Evolutionary conservation across 2,329 filamentous ascomycete genomes (phyloP), one percentile per base, ranked within the genome.

Genomic region (Diaporthe sp.): DNA sequence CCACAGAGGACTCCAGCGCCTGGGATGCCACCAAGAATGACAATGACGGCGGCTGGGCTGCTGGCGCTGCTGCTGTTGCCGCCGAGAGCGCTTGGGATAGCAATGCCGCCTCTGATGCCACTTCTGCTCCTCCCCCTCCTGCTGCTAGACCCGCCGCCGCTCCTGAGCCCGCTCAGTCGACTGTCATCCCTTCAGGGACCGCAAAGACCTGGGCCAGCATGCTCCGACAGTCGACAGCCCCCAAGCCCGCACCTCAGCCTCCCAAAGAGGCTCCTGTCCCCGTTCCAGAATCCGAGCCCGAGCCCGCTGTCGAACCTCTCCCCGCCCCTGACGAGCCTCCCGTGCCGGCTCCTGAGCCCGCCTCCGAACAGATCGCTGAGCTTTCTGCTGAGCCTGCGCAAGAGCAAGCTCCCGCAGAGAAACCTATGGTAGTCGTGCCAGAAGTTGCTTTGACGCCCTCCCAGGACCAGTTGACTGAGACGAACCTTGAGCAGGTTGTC

Each of bases 401-500:
- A 53, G 81, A 82, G 74, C 78, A 81, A 60, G 76, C 80, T 39
- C 75, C 79, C 74, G 76, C 84, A 77, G 79, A 82, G 60, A 81
- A 85, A 6, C 83, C 85, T 42, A 81, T 83, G 73, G 83, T 86
- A 57, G 85, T 87, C 75, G 88, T 88, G 76, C 85, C 88, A 72
- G 90, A 89, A 80, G 84, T 89, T 70, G 87, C 89, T 65, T 85
- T 96, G 61, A 89, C 90, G 65, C 93, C 94, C 22, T 90, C 94
- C 34, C 93, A 94, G 85, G 95, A 95, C 83, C 92, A 96, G 81
- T 90, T 98, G 79, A 98, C 96, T 39, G 93, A 96, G 86, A 93
- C 93, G 80, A 98, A 98, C 85, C 93, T 98, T 75, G 96, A 98
- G 84, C 94, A 96, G 85, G 90, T 98, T 80, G 93, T 92, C 78